These are phyloP conservation scores for Paxillus ammoniavirescens DNA, from an alignment of 768 basidiomycete genomes.

Conservation along the genomic window DNA sequence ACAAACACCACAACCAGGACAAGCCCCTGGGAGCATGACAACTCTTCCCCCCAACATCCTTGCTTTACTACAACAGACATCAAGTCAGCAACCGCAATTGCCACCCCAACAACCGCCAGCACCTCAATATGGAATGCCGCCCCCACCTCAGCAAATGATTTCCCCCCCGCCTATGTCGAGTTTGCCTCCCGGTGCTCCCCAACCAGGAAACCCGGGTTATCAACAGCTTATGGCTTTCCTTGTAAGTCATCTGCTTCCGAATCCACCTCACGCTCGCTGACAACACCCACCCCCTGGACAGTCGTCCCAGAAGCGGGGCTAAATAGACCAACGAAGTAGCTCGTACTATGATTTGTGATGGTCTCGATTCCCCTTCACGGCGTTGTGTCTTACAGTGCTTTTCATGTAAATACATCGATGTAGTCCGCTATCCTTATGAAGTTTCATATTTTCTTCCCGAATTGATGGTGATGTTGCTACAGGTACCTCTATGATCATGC, in stretches of 20 bases:
- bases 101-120: constrained; percentile 29
- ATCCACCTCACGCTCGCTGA: not conserved
- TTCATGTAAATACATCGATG: constrained; percentile 10
- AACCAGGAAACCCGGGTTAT: constrained; percentile 45
- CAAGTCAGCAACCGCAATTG: constrained; percentile 34
- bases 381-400: not conserved
- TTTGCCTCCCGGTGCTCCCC: constrained; percentile 39
- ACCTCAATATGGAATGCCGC: constrained; percentile 39
- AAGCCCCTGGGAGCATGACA: constrained; percentile 33
- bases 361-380: not conserved
- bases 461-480: not conserved
- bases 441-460: constrained; percentile 14
- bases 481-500: too few species aligned
- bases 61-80: constrained; percentile 59
- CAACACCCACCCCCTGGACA: not conserved
- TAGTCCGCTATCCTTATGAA: constrained; percentile 27
- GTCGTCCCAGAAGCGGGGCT: constrained; percentile 31
- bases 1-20: constrained; percentile 32
- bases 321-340: not conserved
- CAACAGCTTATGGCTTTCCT: constrained; percentile 71
- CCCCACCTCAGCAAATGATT: constrained; percentile 41
- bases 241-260: constrained; percentile 40
- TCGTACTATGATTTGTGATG: not conserved
- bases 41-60: constrained; percentile 66
- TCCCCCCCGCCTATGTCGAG: constrained; percentile 43